A percentile compares a stretch with the other conserved stretches of the same genome.
Conservation (phyloP, 495 filamentous ascomycete genomes). For the Massariosphaeria phaeospora region DNA sequence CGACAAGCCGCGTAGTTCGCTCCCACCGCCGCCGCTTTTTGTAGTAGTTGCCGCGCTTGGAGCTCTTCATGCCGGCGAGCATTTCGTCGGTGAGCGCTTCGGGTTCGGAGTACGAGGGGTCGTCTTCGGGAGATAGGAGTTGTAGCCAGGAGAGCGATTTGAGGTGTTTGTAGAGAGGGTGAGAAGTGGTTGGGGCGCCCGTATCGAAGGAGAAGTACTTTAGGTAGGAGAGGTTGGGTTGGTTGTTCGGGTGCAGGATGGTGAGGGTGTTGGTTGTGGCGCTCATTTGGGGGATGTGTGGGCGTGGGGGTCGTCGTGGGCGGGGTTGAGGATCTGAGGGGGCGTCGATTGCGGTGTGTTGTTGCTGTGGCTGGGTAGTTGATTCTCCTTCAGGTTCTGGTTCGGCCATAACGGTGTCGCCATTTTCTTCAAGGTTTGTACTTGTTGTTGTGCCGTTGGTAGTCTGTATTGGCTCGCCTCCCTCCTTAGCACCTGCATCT, state of each 20-base stretch:
- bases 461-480: background rate
- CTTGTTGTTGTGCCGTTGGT: background rate
- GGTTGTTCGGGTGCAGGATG: slow-evolving; percentile 77
- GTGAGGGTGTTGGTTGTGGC: slow-evolving; percentile 78
- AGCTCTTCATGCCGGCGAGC: slow-evolving; percentile 63
- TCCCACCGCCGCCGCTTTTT: slow-evolving; percentile 82
- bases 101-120: slow-evolving; percentile 65
- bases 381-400: background rate
- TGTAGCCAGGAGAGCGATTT: slow-evolving; percentile 86
- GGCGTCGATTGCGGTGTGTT: background rate
- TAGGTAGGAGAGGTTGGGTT: slow-evolving; percentile 81
- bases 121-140: slow-evolving; percentile 66
- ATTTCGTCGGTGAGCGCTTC: slow-evolving; percentile 49
- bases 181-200: slow-evolving; percentile 59
- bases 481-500: slow-evolving; percentile 23
- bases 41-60: slow-evolving; percentile 72
- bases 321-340: background rate
- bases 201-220: slow-evolving; percentile 81
- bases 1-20: slow-evolving; percentile 59
- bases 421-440: background rate
- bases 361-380: no score
- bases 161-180: slow-evolving; percentile 78
- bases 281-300: slow-evolving; percentile 42
- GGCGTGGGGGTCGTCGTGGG: slow-evolving; percentile 34
- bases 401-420: slow-evolving; percentile 1